Percentiles rank a stretch among this genome's conserved stretches.
phyloP scores from a whole-genome alignment of 306 rosid genomes.

The Vigna mungo region DNA sequence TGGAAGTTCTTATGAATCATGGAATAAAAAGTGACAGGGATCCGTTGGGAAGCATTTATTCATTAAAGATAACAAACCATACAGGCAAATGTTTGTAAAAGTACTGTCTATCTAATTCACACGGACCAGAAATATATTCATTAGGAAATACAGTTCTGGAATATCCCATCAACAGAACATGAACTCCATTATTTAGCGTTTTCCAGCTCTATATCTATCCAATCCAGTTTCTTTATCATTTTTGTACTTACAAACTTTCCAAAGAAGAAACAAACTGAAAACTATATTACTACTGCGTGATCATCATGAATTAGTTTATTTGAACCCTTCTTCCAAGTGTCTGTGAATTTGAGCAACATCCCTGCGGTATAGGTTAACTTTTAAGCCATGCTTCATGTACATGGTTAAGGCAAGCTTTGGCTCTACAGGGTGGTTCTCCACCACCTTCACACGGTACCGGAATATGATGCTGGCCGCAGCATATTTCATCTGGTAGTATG shows the following conservation, averaged over 20 bases:
- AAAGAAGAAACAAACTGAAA: neutral
- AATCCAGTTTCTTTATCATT: constrained; percentile 31
- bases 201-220: neutral
- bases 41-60: neutral
- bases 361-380: constrained; percentile 58
- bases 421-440: constrained; percentile 58
- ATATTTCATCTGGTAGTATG: constrained; percentile 90
- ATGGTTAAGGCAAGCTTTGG: constrained; percentile 89
- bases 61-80: neutral
- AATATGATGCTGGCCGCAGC: constrained; percentile 76
- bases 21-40: neutral
- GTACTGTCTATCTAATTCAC: neutral
- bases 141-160: neutral
- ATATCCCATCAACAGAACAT: constrained; percentile 20
- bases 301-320: neutral
- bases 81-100: neutral
- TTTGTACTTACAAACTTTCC: constrained; percentile 21
- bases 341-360: constrained; percentile 47
- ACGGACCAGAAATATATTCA: neutral
- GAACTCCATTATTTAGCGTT: constrained; percentile 43
- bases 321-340: constrained; percentile 15
- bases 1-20: neutral
- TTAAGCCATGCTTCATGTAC: constrained; percentile 86
- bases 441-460: constrained; percentile 69
- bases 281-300: neutral